Conservation (phyloP, 371 early-diverging fungal species). For the Mycotypha africana region DNA sequence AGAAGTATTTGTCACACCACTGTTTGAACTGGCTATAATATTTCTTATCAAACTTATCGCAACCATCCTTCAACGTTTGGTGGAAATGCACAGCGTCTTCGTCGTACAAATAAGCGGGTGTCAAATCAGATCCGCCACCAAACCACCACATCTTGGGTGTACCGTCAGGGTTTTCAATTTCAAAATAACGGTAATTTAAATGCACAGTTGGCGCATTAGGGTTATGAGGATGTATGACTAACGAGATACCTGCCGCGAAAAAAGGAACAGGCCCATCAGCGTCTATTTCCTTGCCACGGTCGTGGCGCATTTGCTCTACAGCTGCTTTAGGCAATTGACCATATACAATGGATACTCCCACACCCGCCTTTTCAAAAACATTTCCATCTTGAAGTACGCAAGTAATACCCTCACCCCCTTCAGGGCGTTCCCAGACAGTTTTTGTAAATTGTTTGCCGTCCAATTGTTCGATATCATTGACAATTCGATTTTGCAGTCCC, state of each 20-base stretch:
- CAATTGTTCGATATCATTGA: conserved; percentile 43
- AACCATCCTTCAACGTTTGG: conserved; percentile 66
- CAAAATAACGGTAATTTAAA: conserved; percentile 95
- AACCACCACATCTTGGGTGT: conserved; percentile 72
- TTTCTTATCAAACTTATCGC: conserved; percentile 62
- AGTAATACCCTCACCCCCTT: conserved; percentile 88
- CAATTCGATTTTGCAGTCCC: conserved; percentile 68
- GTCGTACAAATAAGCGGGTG: conserved; percentile 70
- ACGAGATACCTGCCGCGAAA: conserved; percentile 87
- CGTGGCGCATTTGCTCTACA: conserved; percentile 72
- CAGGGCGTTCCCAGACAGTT: conserved; percentile 76
- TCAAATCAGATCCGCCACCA: conserved; percentile 81
- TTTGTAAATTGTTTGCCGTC: conserved; percentile 63
- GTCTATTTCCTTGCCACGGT: conserved; percentile 43
- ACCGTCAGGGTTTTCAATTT: conserved; percentile 58
- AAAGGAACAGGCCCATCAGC: conserved; percentile 54
- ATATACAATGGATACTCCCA: conserved; percentile 72
- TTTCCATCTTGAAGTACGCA: conserved; percentile 88
- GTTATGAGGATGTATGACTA: conserved; percentile 92
- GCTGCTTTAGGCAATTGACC: conserved; percentile 72
- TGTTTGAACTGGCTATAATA: conserved; percentile 73
- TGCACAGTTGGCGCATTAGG: conserved; percentile 94
- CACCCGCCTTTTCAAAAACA: conserved; percentile 94
- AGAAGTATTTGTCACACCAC: conserved; percentile 83
- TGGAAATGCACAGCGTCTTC: conserved; percentile 83